phyloP scores from a whole-genome alignment of 495 filamentous ascomycete species.

The Podospora bellae-mahoneyi region DNA sequence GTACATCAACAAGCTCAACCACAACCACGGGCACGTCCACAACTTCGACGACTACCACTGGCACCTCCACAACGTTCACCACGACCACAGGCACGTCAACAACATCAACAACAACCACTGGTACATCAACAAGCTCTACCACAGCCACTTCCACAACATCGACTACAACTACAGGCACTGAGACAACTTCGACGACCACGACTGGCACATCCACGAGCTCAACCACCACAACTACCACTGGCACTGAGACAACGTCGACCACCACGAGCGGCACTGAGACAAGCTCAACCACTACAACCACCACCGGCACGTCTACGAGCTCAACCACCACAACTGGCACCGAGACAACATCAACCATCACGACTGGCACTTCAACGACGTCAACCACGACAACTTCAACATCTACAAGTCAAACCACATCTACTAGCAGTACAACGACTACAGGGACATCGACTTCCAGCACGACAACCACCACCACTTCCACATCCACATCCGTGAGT shows the following conservation, averaged over 20 bases:
- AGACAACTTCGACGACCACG: neutral
- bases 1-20: neutral
- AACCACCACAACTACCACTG: slow-evolving; percentile 4
- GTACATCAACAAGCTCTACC: neutral
- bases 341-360: neutral
- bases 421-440: too few species aligned
- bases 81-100: neutral
- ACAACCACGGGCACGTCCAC: neutral
- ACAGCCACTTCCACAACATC: neutral
- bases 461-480: neutral
- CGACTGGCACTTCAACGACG: neutral
- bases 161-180: too few species aligned
- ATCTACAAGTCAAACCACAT: neutral
- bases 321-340: neutral
- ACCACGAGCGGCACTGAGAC: neutral
- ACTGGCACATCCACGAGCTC: neutral
- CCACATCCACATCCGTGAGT: neutral
- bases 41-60: too few species aligned
- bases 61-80: neutral
- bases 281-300: neutral
- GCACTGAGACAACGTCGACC: neutral
- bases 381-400: neutral
- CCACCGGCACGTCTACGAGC: neutral
- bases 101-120: neutral
- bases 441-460: neutral